These are phyloP conservation scores for Monascus ruber DNA, from an alignment of 2,329 filamentous ascomycete species.

Conservation along the genomic window DNA sequence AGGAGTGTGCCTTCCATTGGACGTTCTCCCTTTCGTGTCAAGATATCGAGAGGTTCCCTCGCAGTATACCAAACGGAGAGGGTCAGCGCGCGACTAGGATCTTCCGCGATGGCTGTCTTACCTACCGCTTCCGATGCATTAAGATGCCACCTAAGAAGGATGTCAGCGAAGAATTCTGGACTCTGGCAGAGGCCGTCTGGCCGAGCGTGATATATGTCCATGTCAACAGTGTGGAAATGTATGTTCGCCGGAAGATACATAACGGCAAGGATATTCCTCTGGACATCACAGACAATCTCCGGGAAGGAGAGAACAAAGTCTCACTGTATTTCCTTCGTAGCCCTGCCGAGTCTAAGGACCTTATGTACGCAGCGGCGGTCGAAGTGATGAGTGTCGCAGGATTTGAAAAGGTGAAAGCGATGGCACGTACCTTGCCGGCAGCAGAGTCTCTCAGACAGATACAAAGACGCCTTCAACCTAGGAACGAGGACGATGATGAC, in stretches of 20 bases:
- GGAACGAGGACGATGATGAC: conserved; percentile 41
- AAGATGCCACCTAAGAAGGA: conserved; percentile 22
- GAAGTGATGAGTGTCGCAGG: conserved; percentile 53
- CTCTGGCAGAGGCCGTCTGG: conserved; percentile 55
- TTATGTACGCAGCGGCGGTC: conserved; percentile 52
- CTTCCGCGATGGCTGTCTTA: conserved; percentile 43
- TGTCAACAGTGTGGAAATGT: conserved; percentile 51
- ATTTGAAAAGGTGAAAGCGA: conserved; percentile 26
- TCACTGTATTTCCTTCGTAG: conserved; percentile 39
- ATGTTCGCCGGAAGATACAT: conserved; percentile 55
- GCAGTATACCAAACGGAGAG: conserved; percentile 2
- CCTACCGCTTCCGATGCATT: conserved; percentile 61
- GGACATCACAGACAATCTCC: conserved; percentile 56
- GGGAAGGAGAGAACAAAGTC: conserved; percentile 51
- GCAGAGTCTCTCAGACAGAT: conserved; percentile 48
- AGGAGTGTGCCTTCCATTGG: conserved; percentile 17
- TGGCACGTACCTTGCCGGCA: conserved; percentile 32
- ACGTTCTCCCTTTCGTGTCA: conserved; percentile 24
- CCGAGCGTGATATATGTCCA: conserved; percentile 57
- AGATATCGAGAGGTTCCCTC: conserved; percentile 23
- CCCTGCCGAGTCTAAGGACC: conserved; percentile 20
- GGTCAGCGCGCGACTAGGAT: conserved; percentile 17
- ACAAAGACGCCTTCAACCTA: conserved; percentile 35
- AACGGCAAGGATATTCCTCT: conserved; percentile 65
- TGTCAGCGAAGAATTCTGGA: conserved; percentile 44